These are phyloP conservation scores for Trametes pubescens DNA, from an alignment of 1,284 basidiomycete genomes.

Conservation along the genomic window DNA sequence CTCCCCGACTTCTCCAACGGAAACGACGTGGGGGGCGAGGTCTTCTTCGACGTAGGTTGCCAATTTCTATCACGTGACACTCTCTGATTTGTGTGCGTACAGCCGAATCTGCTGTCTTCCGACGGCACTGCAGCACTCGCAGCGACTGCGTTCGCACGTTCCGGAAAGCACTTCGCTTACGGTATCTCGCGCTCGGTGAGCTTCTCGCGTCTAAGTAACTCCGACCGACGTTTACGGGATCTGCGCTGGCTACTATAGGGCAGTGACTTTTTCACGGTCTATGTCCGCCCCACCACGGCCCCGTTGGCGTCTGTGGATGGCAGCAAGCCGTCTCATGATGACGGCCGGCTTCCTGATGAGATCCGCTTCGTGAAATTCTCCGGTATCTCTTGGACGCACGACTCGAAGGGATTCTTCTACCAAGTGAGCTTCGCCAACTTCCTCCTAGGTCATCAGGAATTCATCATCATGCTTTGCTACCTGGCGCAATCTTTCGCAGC, in stretches of 20 bases:
- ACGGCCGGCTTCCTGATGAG: conserved; percentile 67
- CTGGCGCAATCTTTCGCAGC: conserved; percentile 44
- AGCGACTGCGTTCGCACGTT: conserved; percentile 66
- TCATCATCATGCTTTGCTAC: conserved; percentile 11
- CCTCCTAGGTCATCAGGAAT: conserved; percentile 10
- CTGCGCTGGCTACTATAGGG: conserved; percentile 53
- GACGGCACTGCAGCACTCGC: conserved; percentile 79
- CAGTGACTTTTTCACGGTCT: conserved; percentile 78
- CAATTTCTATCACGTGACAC: conserved; percentile 17
- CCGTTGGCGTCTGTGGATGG: conserved; percentile 58
- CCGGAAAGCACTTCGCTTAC: conserved; percentile 79
- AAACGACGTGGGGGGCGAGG: conserved; percentile 59
- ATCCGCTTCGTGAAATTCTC: conserved; percentile 83
- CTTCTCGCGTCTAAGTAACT: conserved; percentile 9
- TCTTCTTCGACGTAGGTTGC: conserved; percentile 76
- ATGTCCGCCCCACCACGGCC: conserved; percentile 67
- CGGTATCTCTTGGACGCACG: conserved; percentile 74
- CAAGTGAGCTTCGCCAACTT: conserved; percentile 55
- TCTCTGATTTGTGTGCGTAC: conserved; percentile 7
- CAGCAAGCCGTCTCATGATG: conserved; percentile 52
- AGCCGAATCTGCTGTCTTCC: conserved; percentile 75
- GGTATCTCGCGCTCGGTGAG: conserved; percentile 75
- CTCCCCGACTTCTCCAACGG: conserved; percentile 60
- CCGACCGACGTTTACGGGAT: conserved; percentile 29
- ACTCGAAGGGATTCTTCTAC: conserved; percentile 86